Base-by-base conservation (phyloP, 83 land plant genomes). In the Thuja plicata region DNA sequence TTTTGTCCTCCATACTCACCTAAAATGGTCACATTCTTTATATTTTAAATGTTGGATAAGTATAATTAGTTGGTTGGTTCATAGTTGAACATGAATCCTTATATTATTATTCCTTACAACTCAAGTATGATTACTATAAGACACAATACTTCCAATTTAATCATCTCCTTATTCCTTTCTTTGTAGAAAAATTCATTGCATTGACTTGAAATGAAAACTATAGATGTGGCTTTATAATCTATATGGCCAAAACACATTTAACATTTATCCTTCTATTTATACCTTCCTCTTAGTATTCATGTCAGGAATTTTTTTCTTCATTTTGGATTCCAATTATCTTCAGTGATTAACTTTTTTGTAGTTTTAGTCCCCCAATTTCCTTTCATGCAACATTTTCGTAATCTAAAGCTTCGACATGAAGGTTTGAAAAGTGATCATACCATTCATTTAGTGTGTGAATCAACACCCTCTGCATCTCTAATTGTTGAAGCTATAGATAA, bases 391-490 rank as follows among this genome's bases (percentile, higher is more conserved):
- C 17, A 21, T 27, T 85, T 54, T 7, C 34, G 85, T 86, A 80
- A 60, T 46, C 38, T 50, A 34, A 12, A 54, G 32, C 77, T 2
- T 41, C 88, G 71, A 17, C 77, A 48, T 87, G 82, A 91, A 97
- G 99, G 96, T 86, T 74, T 97, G 87, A 96, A 94, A 87, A 93
- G 92, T 88, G 99, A 95, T 74, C 99, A 97, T 79, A 96, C 99
- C 27, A 92, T 97, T 70, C 99, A 97, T 91, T 79, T 97, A 90
- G 99, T 97, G 55, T 92, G 98, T 46, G 97, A 97, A 66, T 92
- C 98, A 43, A 54, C 97, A 19, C 11, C 94, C 60, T 77, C 94
- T 74, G 55, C 93, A 55, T 62, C 95, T 40, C 40, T 94, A 41
- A 46, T 89, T 81, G 55, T 90, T 82, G 77, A 93, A 32, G 77